These are phyloP conservation scores for Kwoniella botswanensis DNA, from an alignment of 768 basidiomycete genomes.

Conservation along the genomic window DNA sequence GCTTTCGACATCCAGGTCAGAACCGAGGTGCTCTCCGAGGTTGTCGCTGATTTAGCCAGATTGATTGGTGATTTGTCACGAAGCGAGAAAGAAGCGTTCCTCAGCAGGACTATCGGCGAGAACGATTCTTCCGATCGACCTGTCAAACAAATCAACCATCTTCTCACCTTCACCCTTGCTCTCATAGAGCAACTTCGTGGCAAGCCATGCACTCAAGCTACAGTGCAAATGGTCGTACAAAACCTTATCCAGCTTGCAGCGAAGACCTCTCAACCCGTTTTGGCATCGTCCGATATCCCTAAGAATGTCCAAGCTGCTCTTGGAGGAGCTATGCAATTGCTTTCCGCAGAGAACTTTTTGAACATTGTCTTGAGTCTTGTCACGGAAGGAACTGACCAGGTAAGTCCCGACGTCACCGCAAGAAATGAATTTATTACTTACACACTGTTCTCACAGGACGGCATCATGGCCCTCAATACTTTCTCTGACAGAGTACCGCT, in stretches of 20 bases:
- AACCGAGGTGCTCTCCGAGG: conserved; percentile 64
- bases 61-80: conserved; percentile 59
- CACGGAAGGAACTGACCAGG: conserved; percentile 64
- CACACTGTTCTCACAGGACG: conserved; percentile 19
- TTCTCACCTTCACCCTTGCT: conserved; percentile 64
- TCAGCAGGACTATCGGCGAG: conserved; percentile 60
- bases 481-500: conserved; percentile 70
- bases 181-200: conserved; percentile 54
- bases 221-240: conserved; percentile 34
- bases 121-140: conserved; percentile 33
- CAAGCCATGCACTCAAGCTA: conserved; percentile 38
- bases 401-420: conserved; percentile 53
- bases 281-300: conserved; percentile 19
- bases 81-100: conserved; percentile 58
- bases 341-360: conserved; percentile 75
- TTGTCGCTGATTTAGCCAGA: conserved; percentile 70
- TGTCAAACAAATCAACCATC: conserved; percentile 68
- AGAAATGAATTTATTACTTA: neutral
- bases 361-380: conserved; percentile 66
- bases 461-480: conserved; percentile 66
- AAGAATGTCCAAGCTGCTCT: conserved; percentile 58
- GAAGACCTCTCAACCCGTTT: conserved; percentile 14
- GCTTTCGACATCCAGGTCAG: conserved; percentile 45
- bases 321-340: conserved; percentile 65
- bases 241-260: conserved; percentile 35